These are phyloP conservation scores for Thielaviopsis punctulata DNA, from an alignment of 2,329 filamentous ascomycete species.

Conservation along the genomic window DNA sequence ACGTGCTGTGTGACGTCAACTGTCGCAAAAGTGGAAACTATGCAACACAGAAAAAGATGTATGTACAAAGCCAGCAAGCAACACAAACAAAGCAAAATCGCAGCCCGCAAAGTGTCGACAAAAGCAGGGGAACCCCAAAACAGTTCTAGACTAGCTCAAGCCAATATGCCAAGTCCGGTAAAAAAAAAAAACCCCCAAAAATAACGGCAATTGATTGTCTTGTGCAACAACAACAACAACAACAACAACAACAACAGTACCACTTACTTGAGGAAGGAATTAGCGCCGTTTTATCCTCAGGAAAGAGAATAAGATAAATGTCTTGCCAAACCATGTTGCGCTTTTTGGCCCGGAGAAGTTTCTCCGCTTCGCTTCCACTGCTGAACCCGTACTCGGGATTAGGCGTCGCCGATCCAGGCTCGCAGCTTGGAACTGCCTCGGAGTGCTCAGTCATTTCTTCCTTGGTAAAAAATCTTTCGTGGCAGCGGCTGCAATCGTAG, in stretches of 20 bases:
- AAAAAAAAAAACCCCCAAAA: neutral
- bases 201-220: neutral
- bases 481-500: slow-evolving; percentile 3
- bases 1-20: neutral
- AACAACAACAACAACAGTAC: no score
- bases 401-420: neutral
- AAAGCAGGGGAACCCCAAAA: no score
- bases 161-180: neutral
- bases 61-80: neutral
- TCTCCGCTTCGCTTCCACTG: neutral
- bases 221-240: no score
- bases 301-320: slow-evolving; percentile 9
- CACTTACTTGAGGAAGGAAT: slow-evolving; percentile 10
- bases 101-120: no score
- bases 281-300: neutral
- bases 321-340: slow-evolving; percentile 9
- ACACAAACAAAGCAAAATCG: no score
- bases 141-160: no score
- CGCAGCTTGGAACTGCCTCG: neutral
- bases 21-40: neutral
- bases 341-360: slow-evolving; percentile 7
- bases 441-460: neutral
- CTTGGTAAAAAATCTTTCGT: slow-evolving; percentile 1
- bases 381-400: slow-evolving; percentile 8
- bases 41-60: neutral